Base-by-base conservation (phyloP, 2,329 filamentous ascomycete species). In the Botrytis fabae region DNA sequence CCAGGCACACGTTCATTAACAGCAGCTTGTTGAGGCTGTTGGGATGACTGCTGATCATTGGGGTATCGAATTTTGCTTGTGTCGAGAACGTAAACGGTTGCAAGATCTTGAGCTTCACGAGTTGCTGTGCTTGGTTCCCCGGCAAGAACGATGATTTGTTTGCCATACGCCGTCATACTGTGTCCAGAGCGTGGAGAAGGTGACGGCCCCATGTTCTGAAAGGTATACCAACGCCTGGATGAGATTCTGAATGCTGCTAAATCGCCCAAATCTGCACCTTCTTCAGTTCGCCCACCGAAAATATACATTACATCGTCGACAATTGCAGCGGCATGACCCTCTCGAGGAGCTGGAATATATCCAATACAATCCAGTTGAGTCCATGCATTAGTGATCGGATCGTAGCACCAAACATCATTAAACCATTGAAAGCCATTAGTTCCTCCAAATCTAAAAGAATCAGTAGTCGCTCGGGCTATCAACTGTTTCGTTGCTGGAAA, bases 291-390 rank as follows among this genome's bases (percentile, higher is more conserved):
- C 62, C 96, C 96, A 78, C 97, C 97, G 82, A 99, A 99, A 75
- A 99, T 91, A 84, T 99, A 99, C 97, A 99, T 99, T 74, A 98
- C 96, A 81, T 99, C 96, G 81, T 96, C 94, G 61, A 99, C 95
- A 32, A 99, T 86, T 6, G 95, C 91, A 22, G 96, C 94, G 20
- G 97, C 95, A 82, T 99, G 96, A 5, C 96, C 96, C 85, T 99
- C 96, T 74, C 96, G 90, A 28, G 95, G 91, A 2, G 94, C 91
- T 1, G 97, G 96, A 74, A 99, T 98, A 82, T 98, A 99, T 51
- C 96, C 96, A 79, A 98, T 98, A 81, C 96, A 99, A 80, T 98
- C 95, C 72, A 97, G 87, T 81, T 97, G 92, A 16, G 90, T 85
- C 96, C 96, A 99, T 72, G 87, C 85, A 82, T 98, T 98, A 63